Evolutionary conservation across 306 rosid genomes (phyloP), one percentile per base, ranked within the genome.

Genomic region (Rosa chinensis): DNA sequence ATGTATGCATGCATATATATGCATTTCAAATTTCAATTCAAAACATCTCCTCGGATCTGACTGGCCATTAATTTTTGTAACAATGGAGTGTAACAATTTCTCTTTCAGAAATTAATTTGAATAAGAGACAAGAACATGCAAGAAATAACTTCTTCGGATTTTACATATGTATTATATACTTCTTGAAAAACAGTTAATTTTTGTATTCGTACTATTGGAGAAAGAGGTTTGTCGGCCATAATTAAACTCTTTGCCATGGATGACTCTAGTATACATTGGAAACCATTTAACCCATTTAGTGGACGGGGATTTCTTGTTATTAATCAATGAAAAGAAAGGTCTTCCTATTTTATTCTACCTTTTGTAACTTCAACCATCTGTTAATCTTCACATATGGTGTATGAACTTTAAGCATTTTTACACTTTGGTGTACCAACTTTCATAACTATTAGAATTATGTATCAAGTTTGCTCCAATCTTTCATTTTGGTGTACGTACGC

Each of bases 21-120:
- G 52, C 70, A 59, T 75, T 73, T 52, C 35, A 14, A 40, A 43
- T 23, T 74, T 66, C 72, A 64, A 11, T 61, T 61, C 28, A 44
- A 20, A 44, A 5, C 12, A 42, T 18, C 48, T 75, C 70, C 21
- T 5, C 25, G n/a, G 71, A 37, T 8, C 48, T 32, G 37, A 32
- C 48, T 3, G 48, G 18, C 71, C 21, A 39, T 66, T 66, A 6
- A 8, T 66, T 37, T 32, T 37, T 66, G 47, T 17, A 16, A 37
- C 23, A 35, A 37, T 20, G 71, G 48, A 39, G 25, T 39, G 28
- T 8, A 39, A 8, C 13, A 3, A 18, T 66, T 66, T 39, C 23
- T 37, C 17, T 66, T 37, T 17, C 25, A 21, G 13, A 17, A 37
- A 66, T 66, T 16, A 37, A 18, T 66, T 66, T 63, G 42, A 14